Base-by-base conservation (phyloP, 805 yeast genomes). In the Teunomyces panamensis region DNA sequence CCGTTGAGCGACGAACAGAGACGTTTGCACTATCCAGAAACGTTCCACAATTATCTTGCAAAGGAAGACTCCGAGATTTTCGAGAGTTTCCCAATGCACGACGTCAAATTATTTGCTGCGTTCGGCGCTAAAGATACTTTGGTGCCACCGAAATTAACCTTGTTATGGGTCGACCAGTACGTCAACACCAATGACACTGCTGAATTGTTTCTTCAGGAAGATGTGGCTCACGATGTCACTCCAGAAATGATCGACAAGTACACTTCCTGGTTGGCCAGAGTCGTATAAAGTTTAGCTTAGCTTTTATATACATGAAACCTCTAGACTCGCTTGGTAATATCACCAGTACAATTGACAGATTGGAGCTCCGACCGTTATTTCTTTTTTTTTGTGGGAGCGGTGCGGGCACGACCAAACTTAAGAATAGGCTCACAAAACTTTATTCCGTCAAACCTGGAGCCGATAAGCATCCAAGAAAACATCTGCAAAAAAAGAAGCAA, bases 71-170 rank as follows among this genome's bases (percentile, higher is more conserved):
- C 42, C 2, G 51, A 47, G 4, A 64, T 71, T 14, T 64, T 67
- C 41, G 75, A 71, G 42, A 48, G 56, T 30, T 72, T 66, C 51
- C 69, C 73, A 5, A 59, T 59, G 55, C 36, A 49, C 14, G 53
- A 57, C 30, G 56, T 71, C 47, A 65, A 63, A 39, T 37, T 69
- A 53, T 72, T 65, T 55, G 75, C 75, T 1, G 44, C 64, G 16
- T 71, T 65, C 50, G 76, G 73, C 9, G 59, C 54, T 9, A 59
- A 57, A 8, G 78, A 73, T 45, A 59, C 57, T 3, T 51, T 68
- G 43, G 77, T 71, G 0, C 78, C 76, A 13, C 60, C 67, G 2
- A 54, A 52, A 29, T 62, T 70, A 28, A 54, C 70, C 9, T 51
- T 49, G 16, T 50, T 61, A 32, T 72, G 75, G 73, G 51, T 59